Percentiles rank a stretch among this genome's conserved stretches.
These are phyloP conservation scores for Crotalaria pallida DNA, from an alignment of 306 rosid genomes.

Conservation along the genomic window DNA sequence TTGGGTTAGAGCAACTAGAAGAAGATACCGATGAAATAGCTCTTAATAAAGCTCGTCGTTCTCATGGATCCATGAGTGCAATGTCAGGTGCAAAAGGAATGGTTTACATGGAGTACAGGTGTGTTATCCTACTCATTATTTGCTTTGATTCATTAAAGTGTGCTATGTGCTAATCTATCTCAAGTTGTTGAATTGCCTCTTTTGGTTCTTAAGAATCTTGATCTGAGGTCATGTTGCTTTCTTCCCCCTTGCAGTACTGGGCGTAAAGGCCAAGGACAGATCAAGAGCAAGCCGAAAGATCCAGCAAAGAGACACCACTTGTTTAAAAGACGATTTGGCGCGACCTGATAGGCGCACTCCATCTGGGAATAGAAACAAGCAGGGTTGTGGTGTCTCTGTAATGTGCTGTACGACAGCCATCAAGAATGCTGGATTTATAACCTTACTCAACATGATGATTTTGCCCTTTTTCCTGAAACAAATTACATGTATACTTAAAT, in stretches of 20 bases:
- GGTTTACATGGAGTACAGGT: conserved; percentile 97
- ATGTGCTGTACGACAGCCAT: not conserved
- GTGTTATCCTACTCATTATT: not conserved
- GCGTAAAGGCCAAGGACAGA: conserved; percentile 51
- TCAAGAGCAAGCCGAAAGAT: conserved; percentile 88
- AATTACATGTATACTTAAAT: not conserved
- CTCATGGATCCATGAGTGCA: conserved; percentile 74
- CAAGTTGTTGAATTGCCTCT: not conserved
- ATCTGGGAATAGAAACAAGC: conserved; percentile 9
- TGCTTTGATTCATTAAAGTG: not conserved
- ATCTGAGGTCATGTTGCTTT: not conserved
- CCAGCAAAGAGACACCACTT: conserved; percentile 74
- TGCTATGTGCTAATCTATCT: not conserved
- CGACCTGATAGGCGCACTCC: conserved; percentile 22
- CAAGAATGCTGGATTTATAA: not conserved
- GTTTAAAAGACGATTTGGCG: conserved; percentile 54
- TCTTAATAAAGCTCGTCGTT: conserved; percentile 61
- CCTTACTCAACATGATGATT: not conserved
- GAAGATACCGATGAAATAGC: conserved; percentile 90
- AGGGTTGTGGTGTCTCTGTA: not conserved
- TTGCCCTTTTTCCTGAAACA: not conserved
- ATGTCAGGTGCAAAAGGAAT: conserved; percentile 95
- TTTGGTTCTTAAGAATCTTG: not conserved
- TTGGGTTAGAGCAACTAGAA: conserved; percentile 87
- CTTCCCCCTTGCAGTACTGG: conserved; percentile 49